Conservation (phyloP, 768 basidiomycete genomes). For the Tricholoma bakamatsutake region DNA sequence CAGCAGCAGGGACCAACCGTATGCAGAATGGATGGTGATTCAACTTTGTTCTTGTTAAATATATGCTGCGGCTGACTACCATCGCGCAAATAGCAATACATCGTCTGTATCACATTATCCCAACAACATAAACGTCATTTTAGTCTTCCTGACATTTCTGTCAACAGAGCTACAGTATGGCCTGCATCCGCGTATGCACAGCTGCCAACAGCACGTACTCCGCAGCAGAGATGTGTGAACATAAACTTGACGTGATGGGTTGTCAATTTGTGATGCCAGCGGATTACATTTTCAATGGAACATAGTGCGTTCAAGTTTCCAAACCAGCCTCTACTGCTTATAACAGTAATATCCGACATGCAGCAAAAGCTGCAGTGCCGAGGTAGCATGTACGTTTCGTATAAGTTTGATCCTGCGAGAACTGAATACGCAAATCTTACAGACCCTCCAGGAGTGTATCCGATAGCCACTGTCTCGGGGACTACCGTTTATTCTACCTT, state of each 20-base stretch:
- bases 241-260: slow-evolving; percentile 41
- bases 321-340: neutral
- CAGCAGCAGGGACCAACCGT: slow-evolving; percentile 29
- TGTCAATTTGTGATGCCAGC: slow-evolving; percentile 43
- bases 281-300: slow-evolving; percentile 35
- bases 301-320: slow-evolving; percentile 27
- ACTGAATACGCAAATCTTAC: neutral
- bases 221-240: slow-evolving; percentile 38
- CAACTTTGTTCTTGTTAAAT: neutral
- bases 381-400: slow-evolving; percentile 30
- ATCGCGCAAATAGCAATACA: slow-evolving; percentile 23
- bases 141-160: neutral
- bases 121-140: neutral
- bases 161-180: slow-evolving; percentile 28
- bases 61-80: neutral
- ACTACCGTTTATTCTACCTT: slow-evolving; percentile 36
- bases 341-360: neutral
- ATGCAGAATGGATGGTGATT: slow-evolving; percentile 39
- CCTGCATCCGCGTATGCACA: slow-evolving; percentile 38
- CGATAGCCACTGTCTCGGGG: slow-evolving; percentile 31
- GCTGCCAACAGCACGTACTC: slow-evolving; percentile 38
- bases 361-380: slow-evolving; percentile 39
- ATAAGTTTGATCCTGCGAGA: neutral
- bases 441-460: slow-evolving; percentile 44
- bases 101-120: slow-evolving; percentile 15